Percentiles rank a stretch among this genome's conserved stretches.
Evolutionary conservation across 371 early-diverging fungal genomes (phyloP).

Genomic region (Actinomucor elegans): DNA sequence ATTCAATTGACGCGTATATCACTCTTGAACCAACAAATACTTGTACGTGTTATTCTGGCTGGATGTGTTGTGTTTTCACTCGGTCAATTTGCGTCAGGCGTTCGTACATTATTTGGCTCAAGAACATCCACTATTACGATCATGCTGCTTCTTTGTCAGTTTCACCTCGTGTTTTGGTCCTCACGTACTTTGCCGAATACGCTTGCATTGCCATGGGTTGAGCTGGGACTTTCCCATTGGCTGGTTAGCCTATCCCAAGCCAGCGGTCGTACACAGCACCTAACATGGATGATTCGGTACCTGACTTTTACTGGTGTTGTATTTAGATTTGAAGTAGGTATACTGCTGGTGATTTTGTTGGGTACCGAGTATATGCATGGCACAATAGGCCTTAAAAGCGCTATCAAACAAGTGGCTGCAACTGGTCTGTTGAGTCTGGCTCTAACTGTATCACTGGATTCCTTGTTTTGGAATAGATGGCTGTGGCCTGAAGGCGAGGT

Average conservation of each 20-base stretch:
- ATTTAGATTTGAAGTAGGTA: slow-evolving; percentile 81
- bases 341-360: slow-evolving; percentile 49
- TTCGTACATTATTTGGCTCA: slow-evolving; percentile 57
- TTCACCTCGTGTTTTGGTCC: slow-evolving; percentile 88
- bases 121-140: slow-evolving; percentile 56
- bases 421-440: slow-evolving; percentile 43
- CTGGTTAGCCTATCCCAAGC: slow-evolving; percentile 21
- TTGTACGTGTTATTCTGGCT: slow-evolving; percentile 61
- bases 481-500: slow-evolving; percentile 88
- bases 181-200: slow-evolving; percentile 87
- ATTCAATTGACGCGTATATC: not conserved
- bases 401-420: slow-evolving; percentile 12
- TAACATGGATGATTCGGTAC: slow-evolving; percentile 54
- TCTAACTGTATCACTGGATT: slow-evolving; percentile 71
- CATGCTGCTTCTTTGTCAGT: slow-evolving; percentile 71
- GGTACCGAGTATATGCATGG: slow-evolving; percentile 30
- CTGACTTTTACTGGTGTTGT: slow-evolving; percentile 67
- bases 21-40: slow-evolving; percentile 24
- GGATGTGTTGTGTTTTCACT: slow-evolving; percentile 38
- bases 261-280: slow-evolving; percentile 17
- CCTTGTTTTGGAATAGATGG: slow-evolving; percentile 76
- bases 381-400: slow-evolving; percentile 23
- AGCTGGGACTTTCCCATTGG: slow-evolving; percentile 44
- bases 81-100: slow-evolving; percentile 41
- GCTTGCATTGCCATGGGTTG: slow-evolving; percentile 73